These are phyloP conservation scores for Podosphaera fusca DNA, from an alignment of 2,329 filamentous ascomycete genomes.

Conservation along the genomic window DNA sequence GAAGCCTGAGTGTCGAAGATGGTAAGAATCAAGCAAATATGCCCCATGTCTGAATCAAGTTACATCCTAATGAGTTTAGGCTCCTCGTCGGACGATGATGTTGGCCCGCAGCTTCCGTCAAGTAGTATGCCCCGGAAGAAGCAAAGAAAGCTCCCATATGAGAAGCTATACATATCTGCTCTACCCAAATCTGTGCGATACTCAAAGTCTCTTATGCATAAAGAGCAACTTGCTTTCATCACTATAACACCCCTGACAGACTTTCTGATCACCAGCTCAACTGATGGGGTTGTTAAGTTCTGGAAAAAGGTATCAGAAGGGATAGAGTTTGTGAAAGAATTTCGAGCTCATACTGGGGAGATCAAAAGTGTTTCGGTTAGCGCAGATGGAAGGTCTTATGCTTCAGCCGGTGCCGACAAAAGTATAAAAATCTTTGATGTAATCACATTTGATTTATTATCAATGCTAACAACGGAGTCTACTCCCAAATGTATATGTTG, in stretches of 20 bases:
- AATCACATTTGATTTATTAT: constrained; percentile 68
- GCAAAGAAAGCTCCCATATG: constrained; percentile 70
- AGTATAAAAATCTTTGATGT: constrained; percentile 64
- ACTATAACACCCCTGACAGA: constrained; percentile 80
- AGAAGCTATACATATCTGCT: constrained; percentile 83
- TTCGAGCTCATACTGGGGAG: constrained; percentile 70
- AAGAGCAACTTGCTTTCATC: constrained; percentile 73
- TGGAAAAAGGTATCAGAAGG: constrained; percentile 89
- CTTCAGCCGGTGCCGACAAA: constrained; percentile 59
- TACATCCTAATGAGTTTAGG: constrained; percentile 6
- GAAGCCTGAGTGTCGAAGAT: constrained; percentile 27
- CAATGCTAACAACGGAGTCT: constrained; percentile 59
- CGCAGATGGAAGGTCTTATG: constrained; percentile 78
- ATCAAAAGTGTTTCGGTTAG: constrained; percentile 69
- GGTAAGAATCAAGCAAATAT: constrained; percentile 8
- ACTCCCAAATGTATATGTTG: constrained; percentile 66
- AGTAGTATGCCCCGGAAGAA: constrained; percentile 69
- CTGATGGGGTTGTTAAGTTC: constrained; percentile 95
- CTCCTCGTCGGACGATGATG: constrained; percentile 64
- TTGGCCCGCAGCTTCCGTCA: constrained; percentile 76
- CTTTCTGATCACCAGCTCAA: constrained; percentile 81
- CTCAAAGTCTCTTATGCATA: constrained; percentile 95
- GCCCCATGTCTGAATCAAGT: neutral
- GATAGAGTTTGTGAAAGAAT: constrained; percentile 97
- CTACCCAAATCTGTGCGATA: constrained; percentile 64